These are phyloP conservation scores for Chrysopogon serrulatus DNA, from an alignment of 176 grass and related monocot genomes.

Conservation along the genomic window DNA sequence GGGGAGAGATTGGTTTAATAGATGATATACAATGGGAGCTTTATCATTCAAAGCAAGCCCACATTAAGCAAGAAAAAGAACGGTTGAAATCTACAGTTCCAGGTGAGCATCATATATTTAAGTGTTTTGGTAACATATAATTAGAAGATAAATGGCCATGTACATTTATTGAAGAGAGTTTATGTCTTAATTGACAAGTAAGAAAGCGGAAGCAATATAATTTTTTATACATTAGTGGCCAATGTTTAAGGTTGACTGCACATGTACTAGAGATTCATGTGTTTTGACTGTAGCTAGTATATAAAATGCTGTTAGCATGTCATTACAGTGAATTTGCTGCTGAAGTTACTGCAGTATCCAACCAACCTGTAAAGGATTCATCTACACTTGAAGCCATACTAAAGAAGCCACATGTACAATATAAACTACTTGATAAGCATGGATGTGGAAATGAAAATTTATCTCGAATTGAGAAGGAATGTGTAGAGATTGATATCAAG, in stretches of 20 bases:
- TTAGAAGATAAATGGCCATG: not conserved
- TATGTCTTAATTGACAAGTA: not conserved
- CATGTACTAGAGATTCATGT: not conserved
- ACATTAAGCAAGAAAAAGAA: constrained; percentile 77
- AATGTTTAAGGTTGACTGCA: not conserved
- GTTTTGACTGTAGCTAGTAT: not conserved
- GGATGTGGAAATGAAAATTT: constrained; percentile 71
- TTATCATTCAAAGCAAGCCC: constrained; percentile 73
- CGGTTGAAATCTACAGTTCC: constrained; percentile 60
- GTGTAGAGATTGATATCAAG: constrained; percentile 99
- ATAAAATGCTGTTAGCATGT: not conserved
- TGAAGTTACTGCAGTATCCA: constrained; percentile 62
- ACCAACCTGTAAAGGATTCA: constrained; percentile 75
- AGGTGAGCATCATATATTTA: constrained; percentile 31
- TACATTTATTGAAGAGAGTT: not conserved
- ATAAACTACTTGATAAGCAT: constrained; percentile 93
- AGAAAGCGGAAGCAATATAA: not conserved
- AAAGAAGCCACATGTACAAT: constrained; percentile 92
- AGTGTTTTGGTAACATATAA: not conserved
- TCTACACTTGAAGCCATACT: constrained; percentile 80
- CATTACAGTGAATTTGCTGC: constrained; percentile 51
- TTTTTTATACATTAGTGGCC: not conserved
- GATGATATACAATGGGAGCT: constrained; percentile 85
- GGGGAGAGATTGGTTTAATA: constrained; percentile 94
- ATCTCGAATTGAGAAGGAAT: constrained; percentile 87